Base-by-base conservation (phyloP, 192 early-diverging fungal genomes). In the Coemansia sp. region DNA sequence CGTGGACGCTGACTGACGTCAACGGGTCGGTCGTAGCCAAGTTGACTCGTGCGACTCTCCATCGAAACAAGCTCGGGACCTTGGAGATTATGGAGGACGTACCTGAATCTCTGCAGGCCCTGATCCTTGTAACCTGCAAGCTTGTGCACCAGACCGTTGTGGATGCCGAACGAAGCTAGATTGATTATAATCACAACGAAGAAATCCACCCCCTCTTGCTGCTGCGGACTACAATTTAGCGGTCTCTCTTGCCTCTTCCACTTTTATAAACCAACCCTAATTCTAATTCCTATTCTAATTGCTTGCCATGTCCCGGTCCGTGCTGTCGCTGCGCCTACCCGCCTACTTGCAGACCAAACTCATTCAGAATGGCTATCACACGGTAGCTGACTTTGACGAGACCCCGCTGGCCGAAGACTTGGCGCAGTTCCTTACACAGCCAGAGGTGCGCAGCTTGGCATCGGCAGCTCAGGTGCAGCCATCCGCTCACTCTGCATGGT, bases 281-380 rank as follows among this genome's bases (percentile, higher is more conserved):
- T 37, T 24, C 24, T 24, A 24, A n/a, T 22, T 43, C 30, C 24
- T 38, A 29, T 35, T 39, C 12, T 41, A 41, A 43, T 40, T 18
- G 44, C 8, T 37, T 16, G 39, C 13, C 47, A 75, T 75, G 73
- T 61, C 61, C 10, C 67, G 62, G 2, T 41, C 66, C 1, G 73
- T 75, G 7, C 59, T 75, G 5, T 75, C 73, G 20, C 59, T 75
- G 58, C 47, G 37, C 10, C 58, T 75, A 15, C 67, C 73, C 0
- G 58, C 58, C 11, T 24, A 40, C 3, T 30, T 62, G 13, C 52
- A 64, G 24, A 43, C 62, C 29, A 50, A 49, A 56, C 62, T 75
- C 24, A 5, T 75, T 24, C 61, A 52, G 27, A 62, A 65, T 49
- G 73, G 73, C 30, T 75, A 65, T 63, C 63, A 59, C 62, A 61